Evolutionary conservation across 176 grass and related monocot species (phyloP), one percentile per base, ranked within the genome.

Genomic region (Ampelocalamus luodianensis): DNA sequence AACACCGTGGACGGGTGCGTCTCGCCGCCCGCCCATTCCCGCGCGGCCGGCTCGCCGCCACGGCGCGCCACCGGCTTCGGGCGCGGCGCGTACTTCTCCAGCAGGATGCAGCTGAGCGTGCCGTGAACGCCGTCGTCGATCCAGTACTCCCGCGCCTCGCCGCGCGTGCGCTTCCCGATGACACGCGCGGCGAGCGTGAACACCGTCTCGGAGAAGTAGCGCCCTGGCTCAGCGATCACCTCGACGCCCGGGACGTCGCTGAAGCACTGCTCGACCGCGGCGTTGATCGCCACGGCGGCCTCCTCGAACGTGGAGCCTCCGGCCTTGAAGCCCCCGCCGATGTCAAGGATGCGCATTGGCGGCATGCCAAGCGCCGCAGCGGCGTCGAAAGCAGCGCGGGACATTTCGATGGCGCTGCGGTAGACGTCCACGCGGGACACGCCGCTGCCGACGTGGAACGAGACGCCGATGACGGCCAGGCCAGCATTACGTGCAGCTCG

Each of bases 111-210:
- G 9, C 32, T 12, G 58, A 78, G 76, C 1, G 76, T 27, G 40
- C 76, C 76, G 40, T 29, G 64, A 13, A 78, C 7, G 14, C 76
- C 58, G 58, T 78, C 76, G 40, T 78, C 76, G 76, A 78, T 77
- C 74, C 74, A 77, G 74, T 77, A 77, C 34, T 77, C 55, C 5
- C 54, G 74, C 36, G 43, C 55, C 37, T 61, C 55, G 74, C 74
- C 74, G 74, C 55, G 74, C 20, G 74, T 61, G 74, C 74, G 54
- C 55, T 77, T 77, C 36, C 74, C 55, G 37, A 77, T 16, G 37
- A 77, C 11, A 3, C 74, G 74, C 54, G 55, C 37, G 37, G 55
- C 74, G 54, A 77, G 22, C 0, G 74, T 10, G 55, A 77, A 77
- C 0, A 55, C 13, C 6, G 22, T 61, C 37, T 77, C 74, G 6